A percentile compares a stretch with the other conserved stretches of the same genome.
These are phyloP conservation scores for Dendrobium chrysotoxum DNA, from an alignment of 106 monocot genomes.

Conservation along the genomic window DNA sequence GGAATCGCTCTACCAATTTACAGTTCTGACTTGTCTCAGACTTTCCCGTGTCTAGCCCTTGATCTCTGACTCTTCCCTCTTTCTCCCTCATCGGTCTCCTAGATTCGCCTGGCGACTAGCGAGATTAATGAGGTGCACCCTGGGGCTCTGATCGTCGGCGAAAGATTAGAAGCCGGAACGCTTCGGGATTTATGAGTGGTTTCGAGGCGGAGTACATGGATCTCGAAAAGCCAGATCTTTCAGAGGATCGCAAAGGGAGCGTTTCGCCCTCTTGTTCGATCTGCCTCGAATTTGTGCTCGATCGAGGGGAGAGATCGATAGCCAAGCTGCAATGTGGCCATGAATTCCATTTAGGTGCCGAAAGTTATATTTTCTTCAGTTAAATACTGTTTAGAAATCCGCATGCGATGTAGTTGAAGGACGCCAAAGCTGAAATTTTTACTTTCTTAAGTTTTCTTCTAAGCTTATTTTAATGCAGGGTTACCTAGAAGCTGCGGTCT, in stretches of 20 bases:
- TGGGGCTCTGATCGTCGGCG: neutral
- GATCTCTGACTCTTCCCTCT: neutral
- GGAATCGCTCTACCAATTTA: too few relatives aligned
- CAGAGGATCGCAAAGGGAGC: conserved; percentile 10
- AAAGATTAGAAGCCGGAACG: neutral
- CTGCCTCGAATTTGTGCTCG: conserved; percentile 42
- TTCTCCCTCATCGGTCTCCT: neutral
- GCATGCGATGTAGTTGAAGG: neutral
- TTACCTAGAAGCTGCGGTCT: neutral
- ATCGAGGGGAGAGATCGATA: conserved; percentile 31
- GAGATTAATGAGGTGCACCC: neutral
- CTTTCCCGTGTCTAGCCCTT: neutral
- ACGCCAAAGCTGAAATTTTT: neutral
- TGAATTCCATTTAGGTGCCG: conserved; percentile 48
- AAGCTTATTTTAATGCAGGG: neutral
- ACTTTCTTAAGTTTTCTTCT: neutral
- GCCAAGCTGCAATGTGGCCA: conserved; percentile 66
- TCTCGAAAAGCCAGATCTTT: conserved; percentile 18
- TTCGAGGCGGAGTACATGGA: conserved; percentile 27
- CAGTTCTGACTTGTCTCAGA: neutral
- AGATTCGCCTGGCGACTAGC: neutral
- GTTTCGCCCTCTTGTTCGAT: conserved; percentile 37
- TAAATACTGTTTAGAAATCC: neutral
- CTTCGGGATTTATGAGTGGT: conserved; percentile 10
- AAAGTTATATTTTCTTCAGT: neutral